Percentiles rank a stretch among this genome's conserved stretches.
Conservation (phyloP, 768 basidiomycete genomes). For the Amanita exitialis region DNA sequence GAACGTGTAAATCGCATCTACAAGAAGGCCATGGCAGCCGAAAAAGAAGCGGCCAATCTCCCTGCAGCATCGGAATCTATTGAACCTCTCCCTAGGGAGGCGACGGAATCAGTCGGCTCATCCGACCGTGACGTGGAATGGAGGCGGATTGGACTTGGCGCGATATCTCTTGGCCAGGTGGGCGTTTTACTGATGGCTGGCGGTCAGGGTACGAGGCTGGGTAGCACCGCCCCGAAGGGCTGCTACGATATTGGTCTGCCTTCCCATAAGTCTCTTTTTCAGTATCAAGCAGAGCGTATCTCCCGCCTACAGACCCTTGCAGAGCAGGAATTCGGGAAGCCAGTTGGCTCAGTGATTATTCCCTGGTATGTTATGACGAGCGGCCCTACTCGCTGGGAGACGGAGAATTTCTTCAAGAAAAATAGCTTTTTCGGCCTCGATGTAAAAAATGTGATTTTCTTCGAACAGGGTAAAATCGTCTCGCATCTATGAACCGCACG, state of each 20-base stretch:
- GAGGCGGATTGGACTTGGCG: slow-evolving; percentile 69
- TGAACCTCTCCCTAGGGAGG: slow-evolving; percentile 72
- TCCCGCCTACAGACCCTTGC: slow-evolving; percentile 73
- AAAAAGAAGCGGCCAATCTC: slow-evolving; percentile 38
- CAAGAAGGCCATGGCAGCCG: slow-evolving; percentile 61
- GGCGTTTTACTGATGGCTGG: slow-evolving; percentile 98
- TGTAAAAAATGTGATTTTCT: slow-evolving; percentile 76
- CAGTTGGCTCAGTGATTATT: slow-evolving; percentile 55
- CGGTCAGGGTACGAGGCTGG: slow-evolving; percentile 92
- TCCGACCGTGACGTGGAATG: slow-evolving; percentile 58
- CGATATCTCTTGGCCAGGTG: slow-evolving; percentile 74
- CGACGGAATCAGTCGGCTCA: slow-evolving; percentile 52
- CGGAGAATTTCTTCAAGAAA: slow-evolving; percentile 74
- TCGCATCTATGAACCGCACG: slow-evolving; percentile 6
- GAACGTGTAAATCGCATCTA: slow-evolving; percentile 88
- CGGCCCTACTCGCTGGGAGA: slow-evolving; percentile 84
- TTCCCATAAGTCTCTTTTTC: slow-evolving; percentile 90
- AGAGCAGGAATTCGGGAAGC: slow-evolving; percentile 39
- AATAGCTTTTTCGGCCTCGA: slow-evolving; percentile 78
- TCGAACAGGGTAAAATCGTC: slow-evolving; percentile 76
- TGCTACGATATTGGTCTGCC: slow-evolving; percentile 97
- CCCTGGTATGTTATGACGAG: slow-evolving; percentile 99
- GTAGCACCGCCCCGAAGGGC: slow-evolving; percentile 89
- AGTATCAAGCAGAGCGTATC: slow-evolving; percentile 96
- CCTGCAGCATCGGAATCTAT: slow-evolving; percentile 40